Evolutionary conservation across 148 eudicot species (phyloP).

Genomic region (Rhododendron kiyosumense): DNA sequence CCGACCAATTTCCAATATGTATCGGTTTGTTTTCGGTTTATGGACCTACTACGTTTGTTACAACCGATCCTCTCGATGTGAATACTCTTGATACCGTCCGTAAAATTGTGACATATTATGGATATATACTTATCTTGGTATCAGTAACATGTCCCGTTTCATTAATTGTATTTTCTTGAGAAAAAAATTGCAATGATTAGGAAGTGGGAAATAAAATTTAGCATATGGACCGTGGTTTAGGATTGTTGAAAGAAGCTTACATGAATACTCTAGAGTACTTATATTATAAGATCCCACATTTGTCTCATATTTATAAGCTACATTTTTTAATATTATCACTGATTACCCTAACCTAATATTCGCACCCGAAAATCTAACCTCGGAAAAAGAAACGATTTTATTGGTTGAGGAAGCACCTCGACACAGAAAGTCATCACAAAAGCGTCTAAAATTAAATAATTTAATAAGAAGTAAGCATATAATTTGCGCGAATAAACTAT

Average conservation of each 20-base stretch:
- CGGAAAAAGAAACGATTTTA: neutral
- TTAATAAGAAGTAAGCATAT: too few relatives aligned
- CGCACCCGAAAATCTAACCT: neutral
- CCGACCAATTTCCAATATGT: too few relatives aligned
- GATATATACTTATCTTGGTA: too few relatives aligned
- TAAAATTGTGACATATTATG: too few relatives aligned
- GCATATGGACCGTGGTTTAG: neutral
- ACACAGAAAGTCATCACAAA: too few relatives aligned
- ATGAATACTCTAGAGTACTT: neutral
- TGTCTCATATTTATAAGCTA: neutral
- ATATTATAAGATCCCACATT: neutral
- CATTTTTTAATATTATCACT: neutral
- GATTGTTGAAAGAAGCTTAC: neutral
- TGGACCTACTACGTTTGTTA: too few relatives aligned
- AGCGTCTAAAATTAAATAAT: too few relatives aligned
- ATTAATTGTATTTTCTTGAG: neutral
- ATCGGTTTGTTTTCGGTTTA: too few relatives aligned
- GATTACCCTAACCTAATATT: neutral
- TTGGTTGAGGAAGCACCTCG: neutral
- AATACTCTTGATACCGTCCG: too few relatives aligned
- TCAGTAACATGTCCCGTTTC: too few relatives aligned
- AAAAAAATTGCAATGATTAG: neutral
- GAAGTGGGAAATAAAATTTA: neutral
- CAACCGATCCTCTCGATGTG: too few relatives aligned
- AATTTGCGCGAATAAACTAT: too few relatives aligned